These are phyloP conservation scores for Sechiopsis laciniata DNA, from an alignment of 306 rosid species.

Conservation along the genomic window DNA sequence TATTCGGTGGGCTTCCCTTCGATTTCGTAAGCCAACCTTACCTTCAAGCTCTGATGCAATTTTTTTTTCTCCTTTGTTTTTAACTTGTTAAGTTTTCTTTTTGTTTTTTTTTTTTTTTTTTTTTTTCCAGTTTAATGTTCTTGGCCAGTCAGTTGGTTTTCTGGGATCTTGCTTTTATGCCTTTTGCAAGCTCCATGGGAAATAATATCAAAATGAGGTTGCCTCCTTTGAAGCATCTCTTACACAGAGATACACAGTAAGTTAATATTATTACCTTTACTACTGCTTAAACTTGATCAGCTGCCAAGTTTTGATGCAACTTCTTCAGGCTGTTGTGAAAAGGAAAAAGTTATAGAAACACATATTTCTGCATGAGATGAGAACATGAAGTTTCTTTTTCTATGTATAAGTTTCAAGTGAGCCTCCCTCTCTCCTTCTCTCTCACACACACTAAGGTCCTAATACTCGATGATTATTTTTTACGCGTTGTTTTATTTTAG, in stretches of 20 bases:
- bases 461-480: too few relatives aligned
- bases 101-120: neutral
- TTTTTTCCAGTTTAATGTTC: slow-evolving; percentile 43
- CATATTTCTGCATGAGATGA: neutral
- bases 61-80: too few relatives aligned
- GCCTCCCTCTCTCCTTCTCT: neutral
- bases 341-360: neutral
- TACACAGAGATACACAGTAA: neutral
- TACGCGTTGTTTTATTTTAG: too few relatives aligned
- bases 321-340: slow-evolving; percentile 4
- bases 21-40: slow-evolving; percentile 36
- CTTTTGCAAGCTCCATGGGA: slow-evolving; percentile 51
- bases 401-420: neutral
- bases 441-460: neutral
- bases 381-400: neutral
- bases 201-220: slow-evolving; percentile 26
- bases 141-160: slow-evolving; percentile 64
- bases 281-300: neutral
- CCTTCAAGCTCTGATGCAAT: neutral
- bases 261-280: slow-evolving; percentile 7
- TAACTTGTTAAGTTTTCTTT: neutral
- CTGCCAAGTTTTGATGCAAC: slow-evolving; percentile 17
- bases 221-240: neutral
- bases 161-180: slow-evolving; percentile 72
- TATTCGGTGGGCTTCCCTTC: slow-evolving; percentile 58